Evolutionary conservation across 1,284 basidiomycete species (phyloP).

Genomic region (Somion occarium): DNA sequence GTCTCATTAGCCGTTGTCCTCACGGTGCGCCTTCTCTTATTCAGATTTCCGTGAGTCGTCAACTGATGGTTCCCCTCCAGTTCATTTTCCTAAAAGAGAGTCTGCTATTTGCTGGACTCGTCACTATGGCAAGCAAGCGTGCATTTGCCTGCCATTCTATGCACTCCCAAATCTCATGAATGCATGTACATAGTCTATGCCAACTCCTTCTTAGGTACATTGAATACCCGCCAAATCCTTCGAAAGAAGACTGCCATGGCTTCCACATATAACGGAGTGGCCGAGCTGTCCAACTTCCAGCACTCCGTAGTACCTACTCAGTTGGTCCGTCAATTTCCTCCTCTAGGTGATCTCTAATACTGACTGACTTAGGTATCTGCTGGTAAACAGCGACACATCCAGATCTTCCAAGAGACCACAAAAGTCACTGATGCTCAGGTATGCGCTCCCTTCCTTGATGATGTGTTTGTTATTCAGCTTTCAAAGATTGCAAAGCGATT

Average conservation of each 20-base stretch:
- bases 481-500: not conserved
- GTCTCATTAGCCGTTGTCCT: not conserved
- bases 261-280: not conserved
- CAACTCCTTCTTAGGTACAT: slow-evolving; percentile 7
- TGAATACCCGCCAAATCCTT: slow-evolving; percentile 4
- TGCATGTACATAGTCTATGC: slow-evolving; percentile 3
- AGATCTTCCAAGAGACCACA: slow-evolving; percentile 5
- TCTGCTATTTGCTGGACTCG: slow-evolving; percentile 6
- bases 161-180: not conserved
- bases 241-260: not conserved
- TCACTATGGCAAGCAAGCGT: slow-evolving; percentile 4
- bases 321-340: not conserved
- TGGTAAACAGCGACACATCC: slow-evolving; percentile 1
- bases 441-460: not conserved
- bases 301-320: not conserved
- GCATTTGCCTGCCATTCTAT: not conserved
- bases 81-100: slow-evolving; percentile 4
- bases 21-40: not conserved
- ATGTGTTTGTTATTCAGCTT: not conserved
- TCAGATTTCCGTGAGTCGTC: too few species aligned
- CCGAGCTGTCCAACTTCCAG: not conserved
- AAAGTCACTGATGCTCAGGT: not conserved
- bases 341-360: not conserved
- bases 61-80: not conserved
- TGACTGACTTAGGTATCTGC: not conserved